Percentiles rank a stretch among this genome's conserved stretches.
Conservation (phyloP, 768 basidiomycete genomes). For the Podaxis pistillaris region DNA sequence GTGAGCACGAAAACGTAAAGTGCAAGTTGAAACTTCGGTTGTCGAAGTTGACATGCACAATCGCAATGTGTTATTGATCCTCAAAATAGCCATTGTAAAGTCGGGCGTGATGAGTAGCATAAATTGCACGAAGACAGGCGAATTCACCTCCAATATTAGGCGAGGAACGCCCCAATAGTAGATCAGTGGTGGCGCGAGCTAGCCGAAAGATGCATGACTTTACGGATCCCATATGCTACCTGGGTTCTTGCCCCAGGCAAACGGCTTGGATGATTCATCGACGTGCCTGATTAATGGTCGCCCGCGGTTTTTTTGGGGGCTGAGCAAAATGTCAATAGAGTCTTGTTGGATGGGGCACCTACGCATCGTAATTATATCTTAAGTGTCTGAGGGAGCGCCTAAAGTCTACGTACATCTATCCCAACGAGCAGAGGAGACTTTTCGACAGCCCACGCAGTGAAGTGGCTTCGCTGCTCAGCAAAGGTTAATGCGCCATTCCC, state of each 20-base stretch:
- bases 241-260: constrained; percentile 58
- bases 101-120: background rate
- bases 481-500: constrained; percentile 49
- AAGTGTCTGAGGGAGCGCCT: background rate
- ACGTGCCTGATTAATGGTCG: constrained; percentile 45
- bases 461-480: constrained; percentile 52
- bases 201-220: constrained; percentile 9
- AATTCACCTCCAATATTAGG: constrained; percentile 50
- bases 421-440: constrained; percentile 54
- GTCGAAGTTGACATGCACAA: constrained; percentile 30
- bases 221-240: constrained; percentile 27
- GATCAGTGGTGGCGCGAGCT: constrained; percentile 32
- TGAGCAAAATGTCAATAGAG: constrained; percentile 44
- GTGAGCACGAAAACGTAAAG: constrained; percentile 27
- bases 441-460: constrained; percentile 55
- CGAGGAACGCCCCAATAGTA: constrained; percentile 42
- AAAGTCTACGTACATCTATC: constrained; percentile 34
- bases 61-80: constrained; percentile 25
- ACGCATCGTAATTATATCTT: background rate
- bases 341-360: constrained; percentile 26
- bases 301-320: constrained; percentile 52
- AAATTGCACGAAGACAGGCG: background rate
- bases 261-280: constrained; percentile 50
- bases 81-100: constrained; percentile 21
- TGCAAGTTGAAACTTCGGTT: constrained; percentile 26